Evolutionary conservation across 2,329 filamentous ascomycete genomes (phyloP).

Genomic region (Tolypocladium album): DNA sequence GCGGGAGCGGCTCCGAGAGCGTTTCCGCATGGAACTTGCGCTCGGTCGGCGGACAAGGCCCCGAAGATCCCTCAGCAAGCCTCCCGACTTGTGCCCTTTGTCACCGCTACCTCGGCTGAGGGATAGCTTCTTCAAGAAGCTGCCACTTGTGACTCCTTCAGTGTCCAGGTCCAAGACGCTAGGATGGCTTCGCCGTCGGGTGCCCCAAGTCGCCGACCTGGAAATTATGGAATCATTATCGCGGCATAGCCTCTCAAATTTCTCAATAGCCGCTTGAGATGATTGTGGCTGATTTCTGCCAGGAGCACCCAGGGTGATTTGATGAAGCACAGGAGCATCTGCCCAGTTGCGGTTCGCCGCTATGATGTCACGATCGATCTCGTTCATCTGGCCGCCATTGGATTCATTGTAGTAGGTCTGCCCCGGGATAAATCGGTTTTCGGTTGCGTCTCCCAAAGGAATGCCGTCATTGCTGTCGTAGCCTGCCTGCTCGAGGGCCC

Average conservation of each 20-base stretch:
- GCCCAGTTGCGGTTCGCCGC: constrained; percentile 36
- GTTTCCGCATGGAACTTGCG: constrained; percentile 31
- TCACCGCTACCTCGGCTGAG: constrained; percentile 33
- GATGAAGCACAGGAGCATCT: constrained; percentile 34
- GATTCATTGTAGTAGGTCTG: constrained; percentile 36
- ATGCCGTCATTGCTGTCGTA: constrained; percentile 30
- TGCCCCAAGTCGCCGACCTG: constrained; percentile 59
- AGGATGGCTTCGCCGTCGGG: constrained; percentile 53
- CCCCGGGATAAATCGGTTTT: constrained; percentile 37
- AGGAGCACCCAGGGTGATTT: constrained; percentile 24
- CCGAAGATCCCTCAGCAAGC: constrained; percentile 36
- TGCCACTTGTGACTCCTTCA: constrained; percentile 46
- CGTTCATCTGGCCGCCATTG: constrained; percentile 30
- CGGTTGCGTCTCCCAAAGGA: constrained; percentile 33
- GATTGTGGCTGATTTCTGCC: constrained; percentile 34
- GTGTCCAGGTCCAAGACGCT: constrained; percentile 43
- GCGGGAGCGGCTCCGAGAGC: constrained; percentile 25
- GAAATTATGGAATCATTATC: constrained; percentile 51
- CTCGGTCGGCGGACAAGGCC: constrained; percentile 41
- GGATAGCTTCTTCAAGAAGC: constrained; percentile 51
- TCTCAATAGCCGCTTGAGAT: constrained; percentile 42
- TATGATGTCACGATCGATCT: constrained; percentile 39
- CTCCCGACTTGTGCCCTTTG: constrained; percentile 34
- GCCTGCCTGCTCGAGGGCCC: constrained; percentile 8
- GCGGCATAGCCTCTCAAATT: constrained; percentile 38